phyloP scores from a whole-genome alignment of 139 green algal species.

The Tetraselmis striata region DNA sequence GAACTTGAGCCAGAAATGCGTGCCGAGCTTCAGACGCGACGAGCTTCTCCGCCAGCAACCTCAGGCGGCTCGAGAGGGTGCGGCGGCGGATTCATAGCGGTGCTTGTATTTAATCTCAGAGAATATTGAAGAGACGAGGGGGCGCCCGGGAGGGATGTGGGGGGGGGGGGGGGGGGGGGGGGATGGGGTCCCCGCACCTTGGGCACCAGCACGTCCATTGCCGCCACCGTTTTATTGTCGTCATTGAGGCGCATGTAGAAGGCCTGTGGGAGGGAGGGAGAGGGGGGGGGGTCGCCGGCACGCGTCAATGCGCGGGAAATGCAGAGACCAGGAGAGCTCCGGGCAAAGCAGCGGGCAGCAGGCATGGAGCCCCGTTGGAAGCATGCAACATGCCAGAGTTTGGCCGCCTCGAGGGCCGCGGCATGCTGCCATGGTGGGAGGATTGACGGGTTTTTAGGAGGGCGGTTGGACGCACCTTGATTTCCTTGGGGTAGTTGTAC shows the following conservation, averaged over 20 bases:
- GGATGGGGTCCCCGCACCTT: slow-evolving; percentile 55
- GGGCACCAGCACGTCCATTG: slow-evolving; percentile 98
- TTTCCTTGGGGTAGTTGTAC: slow-evolving; percentile 94
- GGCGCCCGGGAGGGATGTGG: no score
- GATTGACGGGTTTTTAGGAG: slow-evolving; percentile 54
- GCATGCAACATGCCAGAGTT: slow-evolving; percentile 53
- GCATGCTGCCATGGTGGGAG: slow-evolving; percentile 47
- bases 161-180: no score
- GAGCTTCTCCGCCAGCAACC: not conserved
- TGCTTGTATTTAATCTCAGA: not conserved
- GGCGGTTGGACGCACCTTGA: no score
- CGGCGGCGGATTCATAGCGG: no score
- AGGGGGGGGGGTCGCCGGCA: no score
- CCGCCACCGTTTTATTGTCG: slow-evolving; percentile 93
- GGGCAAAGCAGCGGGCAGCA: no score
- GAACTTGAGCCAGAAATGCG: not conserved
- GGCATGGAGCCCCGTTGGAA: no score
- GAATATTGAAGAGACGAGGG: slow-evolving; percentile 1
- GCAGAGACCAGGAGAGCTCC: no score
- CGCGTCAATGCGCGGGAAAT: no score
- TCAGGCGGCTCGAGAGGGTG: no score
- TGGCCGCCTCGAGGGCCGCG: slow-evolving; percentile 52
- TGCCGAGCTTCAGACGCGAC: not conserved
- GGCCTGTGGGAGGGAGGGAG: slow-evolving; percentile 52
- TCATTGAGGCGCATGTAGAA: slow-evolving; percentile 99